These are phyloP conservation scores for Epichloe typhina DNA, from an alignment of 2,329 filamentous ascomycete genomes.

Conservation along the genomic window DNA sequence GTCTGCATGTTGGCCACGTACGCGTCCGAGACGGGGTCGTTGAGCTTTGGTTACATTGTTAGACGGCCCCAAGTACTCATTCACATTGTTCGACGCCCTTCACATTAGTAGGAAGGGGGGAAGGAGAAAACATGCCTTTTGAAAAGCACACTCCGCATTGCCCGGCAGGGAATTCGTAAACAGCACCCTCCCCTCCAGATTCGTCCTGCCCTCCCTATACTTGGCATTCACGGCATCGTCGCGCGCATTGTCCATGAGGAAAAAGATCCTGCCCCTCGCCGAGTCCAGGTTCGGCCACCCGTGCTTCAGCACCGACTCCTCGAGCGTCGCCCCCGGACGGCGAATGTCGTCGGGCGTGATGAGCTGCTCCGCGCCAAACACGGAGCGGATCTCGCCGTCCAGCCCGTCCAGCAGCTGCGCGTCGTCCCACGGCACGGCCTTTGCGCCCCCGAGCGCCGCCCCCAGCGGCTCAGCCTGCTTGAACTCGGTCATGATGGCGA, in stretches of 20 bases:
- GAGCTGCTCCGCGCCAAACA: constrained; percentile 26
- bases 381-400: constrained; percentile 32
- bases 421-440: constrained; percentile 30
- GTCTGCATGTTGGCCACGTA: constrained; percentile 27
- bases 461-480: constrained; percentile 22
- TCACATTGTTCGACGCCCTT: too few species aligned
- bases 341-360: constrained; percentile 35
- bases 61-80: background rate
- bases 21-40: constrained; percentile 23
- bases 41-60: constrained; percentile 19
- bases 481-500: constrained; percentile 36
- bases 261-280: constrained; percentile 31
- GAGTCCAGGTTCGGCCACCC: constrained; percentile 35
- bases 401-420: constrained; percentile 26
- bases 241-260: constrained; percentile 37
- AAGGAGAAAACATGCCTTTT: constrained; percentile 17
- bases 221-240: constrained; percentile 22
- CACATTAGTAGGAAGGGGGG: too few species aligned
- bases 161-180: constrained; percentile 36
- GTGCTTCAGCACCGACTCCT: constrained; percentile 28
- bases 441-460: constrained; percentile 18
- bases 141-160: constrained; percentile 31
- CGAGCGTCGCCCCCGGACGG: constrained; percentile 26
- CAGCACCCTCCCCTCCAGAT: constrained; percentile 29
- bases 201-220: constrained; percentile 22